Evolutionary conservation across 306 rosid genomes (phyloP), one percentile per base, ranked within the genome.

Genomic region (Castanospermum australe): DNA sequence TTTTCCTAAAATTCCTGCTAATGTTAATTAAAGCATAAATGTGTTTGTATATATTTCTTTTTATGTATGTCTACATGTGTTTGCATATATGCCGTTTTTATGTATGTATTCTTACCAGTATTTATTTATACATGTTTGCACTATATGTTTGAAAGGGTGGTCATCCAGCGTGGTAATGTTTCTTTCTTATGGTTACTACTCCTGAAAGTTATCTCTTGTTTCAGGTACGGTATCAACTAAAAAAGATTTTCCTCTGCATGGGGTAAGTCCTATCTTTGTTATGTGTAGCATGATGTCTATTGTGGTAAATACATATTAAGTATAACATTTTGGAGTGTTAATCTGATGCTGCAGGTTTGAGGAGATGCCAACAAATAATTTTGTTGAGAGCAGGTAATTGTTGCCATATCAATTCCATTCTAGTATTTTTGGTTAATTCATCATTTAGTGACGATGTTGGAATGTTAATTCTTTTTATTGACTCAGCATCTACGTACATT

Each of bases 361-460:
- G 86, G 99, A 95, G 92, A 95, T 95, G 99, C 98, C 99, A 9
- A 95, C 99, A 33, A 92, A 95, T 81, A 93, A 90, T 79, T 95
- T 80, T 78, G 99, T 95, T 10, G 99, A 95, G 88, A 95, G 99
- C 96, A 92, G 99, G 99, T 92, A 82, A 60, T 55, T 68, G 11
- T 62, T 73, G 8, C 77, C 62, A 47, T 71, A 32, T 54, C 68
- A 41, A 36, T 78, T 35, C 67, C 68, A 20, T 67, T 59, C 12
- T 66, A 14, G 17, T 55, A n/a, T n/a, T n/a, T n/a, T n/a, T n/a
- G n/a, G n/a, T n/a, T n/a, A n/a, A n/a, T n/a, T n/a, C n/a, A n/a
- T n/a, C n/a, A n/a, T n/a, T n/a, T n/a, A n/a, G n/a, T n/a, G n/a
- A n/a, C n/a, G n/a, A n/a, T n/a, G n/a, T n/a, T n/a, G n/a, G n/a